Percentiles rank a stretch among this genome's conserved stretches.
These are phyloP conservation scores for Penicillium canariense DNA, from an alignment of 495 filamentous ascomycete species.

Conservation along the genomic window DNA sequence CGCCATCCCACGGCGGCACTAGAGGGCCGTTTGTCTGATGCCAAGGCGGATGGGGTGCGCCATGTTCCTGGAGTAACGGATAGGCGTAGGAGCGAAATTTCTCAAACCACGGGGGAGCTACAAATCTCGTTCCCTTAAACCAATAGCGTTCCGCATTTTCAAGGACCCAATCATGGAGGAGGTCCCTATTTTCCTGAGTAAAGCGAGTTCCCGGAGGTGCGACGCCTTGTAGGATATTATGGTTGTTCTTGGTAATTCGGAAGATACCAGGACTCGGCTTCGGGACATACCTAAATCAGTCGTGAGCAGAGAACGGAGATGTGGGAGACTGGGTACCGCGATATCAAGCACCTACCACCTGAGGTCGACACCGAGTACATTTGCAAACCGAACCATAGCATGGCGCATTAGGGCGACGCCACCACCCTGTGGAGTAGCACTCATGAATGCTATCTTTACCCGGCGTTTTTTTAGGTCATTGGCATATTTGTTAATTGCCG, in stretches of 20 bases:
- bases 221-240: slow-evolving; percentile 86
- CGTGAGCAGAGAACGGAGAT: slow-evolving; percentile 18
- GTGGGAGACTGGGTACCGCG: too few relatives aligned
- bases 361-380: slow-evolving; percentile 60
- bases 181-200: slow-evolving; percentile 33
- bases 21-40: slow-evolving; percentile 51
- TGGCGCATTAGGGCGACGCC: slow-evolving; percentile 84
- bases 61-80: too few relatives aligned
- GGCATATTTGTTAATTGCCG: neutral
- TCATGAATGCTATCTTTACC: slow-evolving; percentile 76
- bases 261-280: slow-evolving; percentile 82
- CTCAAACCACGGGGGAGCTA: too few relatives aligned
- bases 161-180: neutral
- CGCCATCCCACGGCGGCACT: slow-evolving; percentile 34
- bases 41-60: too few relatives aligned
- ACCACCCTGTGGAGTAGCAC: slow-evolving; percentile 75
- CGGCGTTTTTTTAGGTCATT: slow-evolving; percentile 38
- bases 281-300: slow-evolving; percentile 57
- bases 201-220: slow-evolving; percentile 65
- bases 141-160: neutral
- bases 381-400: slow-evolving; percentile 67
- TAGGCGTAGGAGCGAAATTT: too few relatives aligned
- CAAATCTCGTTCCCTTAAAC: too few relatives aligned
- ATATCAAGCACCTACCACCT: slow-evolving; percentile 54
- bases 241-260: slow-evolving; percentile 80